Conservation (phyloP, 164 flowering plant genomes). For the Magnolia sinica region DNA sequence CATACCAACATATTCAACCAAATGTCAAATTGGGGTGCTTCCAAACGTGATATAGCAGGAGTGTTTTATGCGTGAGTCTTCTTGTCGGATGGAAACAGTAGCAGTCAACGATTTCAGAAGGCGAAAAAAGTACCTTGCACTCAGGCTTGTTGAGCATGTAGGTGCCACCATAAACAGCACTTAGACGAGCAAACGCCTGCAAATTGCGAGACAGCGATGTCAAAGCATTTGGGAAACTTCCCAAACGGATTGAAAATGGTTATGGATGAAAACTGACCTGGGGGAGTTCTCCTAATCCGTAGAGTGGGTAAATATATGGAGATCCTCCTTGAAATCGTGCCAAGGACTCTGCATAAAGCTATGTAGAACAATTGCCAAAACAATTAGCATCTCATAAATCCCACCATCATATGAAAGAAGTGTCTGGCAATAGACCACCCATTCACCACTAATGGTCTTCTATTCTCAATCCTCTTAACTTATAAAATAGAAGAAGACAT, state of each 20-base stretch:
- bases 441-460: not conserved
- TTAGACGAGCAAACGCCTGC: slow-evolving; percentile 95
- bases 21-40: no score
- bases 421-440: not conserved
- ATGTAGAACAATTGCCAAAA: not conserved
- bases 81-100: not conserved
- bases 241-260: not conserved
- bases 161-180: slow-evolving; percentile 98
- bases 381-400: not conserved
- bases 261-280: slow-evolving; percentile 50
- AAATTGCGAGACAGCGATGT: slow-evolving; percentile 4
- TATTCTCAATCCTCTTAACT: not conserved
- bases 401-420: not conserved
- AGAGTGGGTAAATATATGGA: slow-evolving; percentile 89
- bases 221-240: slow-evolving; percentile 4
- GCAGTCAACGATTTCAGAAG: not conserved
- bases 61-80: not conserved
- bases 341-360: slow-evolving; percentile 93
- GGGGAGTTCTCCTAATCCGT: slow-evolving; percentile 92
- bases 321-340: slow-evolving; percentile 96
- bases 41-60: not conserved
- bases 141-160: slow-evolving; percentile 99
- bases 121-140: slow-evolving; percentile 55
- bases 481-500: not conserved
- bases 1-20: no score